phyloP scores from a whole-genome alignment of 305 asterid species.

The Ilex paraguariensis region DNA sequence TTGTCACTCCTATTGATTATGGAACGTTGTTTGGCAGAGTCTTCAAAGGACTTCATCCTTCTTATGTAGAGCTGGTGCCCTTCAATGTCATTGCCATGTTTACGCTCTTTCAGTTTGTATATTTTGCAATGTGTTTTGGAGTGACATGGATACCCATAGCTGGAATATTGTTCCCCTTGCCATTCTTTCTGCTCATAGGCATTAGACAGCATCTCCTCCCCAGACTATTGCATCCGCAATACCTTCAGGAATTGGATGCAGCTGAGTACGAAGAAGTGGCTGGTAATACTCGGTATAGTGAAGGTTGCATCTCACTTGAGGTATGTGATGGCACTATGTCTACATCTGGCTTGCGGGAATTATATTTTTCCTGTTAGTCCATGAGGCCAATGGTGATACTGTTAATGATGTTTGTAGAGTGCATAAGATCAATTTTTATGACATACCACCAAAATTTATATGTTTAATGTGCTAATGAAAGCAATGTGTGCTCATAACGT shows the following conservation, averaged over 20 bases:
- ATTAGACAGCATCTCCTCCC: constrained; percentile 64
- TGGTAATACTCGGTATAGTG: constrained; percentile 33
- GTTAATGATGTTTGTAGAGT: no score
- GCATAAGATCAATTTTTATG: no score
- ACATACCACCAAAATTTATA: no score
- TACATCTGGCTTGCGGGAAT: no score
- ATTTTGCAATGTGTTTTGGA: constrained; percentile 52
- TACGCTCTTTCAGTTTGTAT: constrained; percentile 54
- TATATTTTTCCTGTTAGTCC: no score
- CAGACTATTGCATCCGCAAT: constrained; percentile 34
- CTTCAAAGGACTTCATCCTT: constrained; percentile 50
- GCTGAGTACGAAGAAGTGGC: constrained; percentile 69
- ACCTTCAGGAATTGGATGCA: constrained; percentile 66
- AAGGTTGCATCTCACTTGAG: constrained; percentile 25
- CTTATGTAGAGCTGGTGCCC: constrained; percentile 70
- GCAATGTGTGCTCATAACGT: no score
- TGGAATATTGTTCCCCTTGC: constrained; percentile 73
- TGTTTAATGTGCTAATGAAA: no score
- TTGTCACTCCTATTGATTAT: no score
- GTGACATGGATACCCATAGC: constrained; percentile 78
- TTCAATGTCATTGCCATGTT: constrained; percentile 46
- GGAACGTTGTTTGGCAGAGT: constrained; percentile 32
- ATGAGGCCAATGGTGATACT: no score
- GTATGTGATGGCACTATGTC: constrained; percentile 10
- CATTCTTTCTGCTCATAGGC: constrained; percentile 61